phyloP scores from a whole-genome alignment of 2,329 filamentous ascomycete genomes.

The Colletotrichum scovillei region DNA sequence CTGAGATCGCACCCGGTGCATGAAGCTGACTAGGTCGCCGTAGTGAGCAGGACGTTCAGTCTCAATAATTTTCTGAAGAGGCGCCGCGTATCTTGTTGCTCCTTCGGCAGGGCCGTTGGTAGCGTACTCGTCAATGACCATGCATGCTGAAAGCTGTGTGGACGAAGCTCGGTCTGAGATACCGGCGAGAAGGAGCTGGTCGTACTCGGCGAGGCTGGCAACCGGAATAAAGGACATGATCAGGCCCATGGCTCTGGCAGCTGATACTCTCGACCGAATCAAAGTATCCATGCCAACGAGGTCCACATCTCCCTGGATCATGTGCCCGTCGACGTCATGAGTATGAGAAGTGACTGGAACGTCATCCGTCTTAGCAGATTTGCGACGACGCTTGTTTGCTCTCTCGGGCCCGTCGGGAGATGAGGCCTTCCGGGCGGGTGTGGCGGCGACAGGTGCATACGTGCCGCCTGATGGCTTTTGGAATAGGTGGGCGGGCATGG shows the following conservation, averaged over 20 bases:
- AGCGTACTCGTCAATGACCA: slow-evolving; percentile 91
- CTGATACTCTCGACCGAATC: slow-evolving; percentile 88
- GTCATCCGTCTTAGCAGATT: slow-evolving; percentile 85
- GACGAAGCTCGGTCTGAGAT: slow-evolving; percentile 83
- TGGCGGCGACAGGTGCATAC: slow-evolving; percentile 68
- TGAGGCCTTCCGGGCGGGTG: slow-evolving; percentile 60
- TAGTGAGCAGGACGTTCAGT: slow-evolving; percentile 85
- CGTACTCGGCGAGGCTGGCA: slow-evolving; percentile 71
- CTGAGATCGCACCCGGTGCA: slow-evolving; percentile 90
- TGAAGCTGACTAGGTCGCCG: slow-evolving; percentile 87
- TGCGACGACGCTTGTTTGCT: slow-evolving; percentile 80
- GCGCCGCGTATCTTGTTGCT: slow-evolving; percentile 68
- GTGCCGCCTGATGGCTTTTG: slow-evolving; percentile 92
- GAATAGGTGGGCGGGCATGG: slow-evolving; percentile 91
- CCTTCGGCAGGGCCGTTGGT: slow-evolving; percentile 63
- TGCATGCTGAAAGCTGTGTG: slow-evolving; percentile 84
- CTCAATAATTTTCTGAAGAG: slow-evolving; percentile 82
- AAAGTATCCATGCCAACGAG: slow-evolving; percentile 90
- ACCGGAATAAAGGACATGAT: slow-evolving; percentile 83
- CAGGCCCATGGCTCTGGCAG: slow-evolving; percentile 86
- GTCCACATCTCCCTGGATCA: slow-evolving; percentile 97
- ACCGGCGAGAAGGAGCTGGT: slow-evolving; percentile 71
- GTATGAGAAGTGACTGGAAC: slow-evolving; percentile 70
- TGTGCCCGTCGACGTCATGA: slow-evolving; percentile 97
- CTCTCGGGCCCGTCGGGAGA: slow-evolving; percentile 69